Evolutionary conservation across 228 moss, liverwort and hornwort genomes (phyloP).

Genomic region (Sphagnum fallax): DNA sequence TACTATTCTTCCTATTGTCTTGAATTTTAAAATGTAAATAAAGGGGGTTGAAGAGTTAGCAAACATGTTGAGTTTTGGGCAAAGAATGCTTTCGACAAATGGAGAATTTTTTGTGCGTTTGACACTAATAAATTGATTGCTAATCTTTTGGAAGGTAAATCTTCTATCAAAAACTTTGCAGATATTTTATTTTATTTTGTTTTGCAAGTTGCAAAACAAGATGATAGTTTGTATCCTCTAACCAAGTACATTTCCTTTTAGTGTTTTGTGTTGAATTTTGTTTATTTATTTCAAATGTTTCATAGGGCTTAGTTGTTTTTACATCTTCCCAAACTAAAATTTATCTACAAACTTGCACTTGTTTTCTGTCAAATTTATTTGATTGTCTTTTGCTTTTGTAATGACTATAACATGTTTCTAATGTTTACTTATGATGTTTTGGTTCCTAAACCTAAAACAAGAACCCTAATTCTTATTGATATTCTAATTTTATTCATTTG

Average conservation of each 20-base stretch:
- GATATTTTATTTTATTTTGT: not conserved
- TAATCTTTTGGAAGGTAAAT: not conserved
- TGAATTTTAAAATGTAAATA: not conserved
- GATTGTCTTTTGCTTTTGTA: too few species aligned
- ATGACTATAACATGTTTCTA: too few species aligned
- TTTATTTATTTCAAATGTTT: not conserved
- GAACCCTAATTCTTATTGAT: too few species aligned
- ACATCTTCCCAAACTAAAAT: not conserved
- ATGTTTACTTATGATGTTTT: too few species aligned
- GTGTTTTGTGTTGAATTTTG: not conserved
- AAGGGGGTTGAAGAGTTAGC: not conserved
- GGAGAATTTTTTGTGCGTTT: not conserved
- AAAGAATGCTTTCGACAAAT: not conserved
- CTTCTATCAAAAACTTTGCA: not conserved
- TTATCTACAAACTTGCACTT: too few species aligned
- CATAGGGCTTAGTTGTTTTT: not conserved
- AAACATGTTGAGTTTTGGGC: not conserved
- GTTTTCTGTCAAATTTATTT: too few species aligned
- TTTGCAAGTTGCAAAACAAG: not conserved
- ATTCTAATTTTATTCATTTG: too few species aligned
- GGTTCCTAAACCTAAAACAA: too few species aligned
- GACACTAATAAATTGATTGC: not conserved
- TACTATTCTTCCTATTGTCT: too few species aligned
- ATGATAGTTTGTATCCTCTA: not conserved
- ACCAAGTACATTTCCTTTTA: not conserved